A percentile compares a stretch with the other conserved stretches of the same genome.
These are phyloP conservation scores for Petrea volubilis DNA, from an alignment of 257 asterid genomes.

Conservation along the genomic window DNA sequence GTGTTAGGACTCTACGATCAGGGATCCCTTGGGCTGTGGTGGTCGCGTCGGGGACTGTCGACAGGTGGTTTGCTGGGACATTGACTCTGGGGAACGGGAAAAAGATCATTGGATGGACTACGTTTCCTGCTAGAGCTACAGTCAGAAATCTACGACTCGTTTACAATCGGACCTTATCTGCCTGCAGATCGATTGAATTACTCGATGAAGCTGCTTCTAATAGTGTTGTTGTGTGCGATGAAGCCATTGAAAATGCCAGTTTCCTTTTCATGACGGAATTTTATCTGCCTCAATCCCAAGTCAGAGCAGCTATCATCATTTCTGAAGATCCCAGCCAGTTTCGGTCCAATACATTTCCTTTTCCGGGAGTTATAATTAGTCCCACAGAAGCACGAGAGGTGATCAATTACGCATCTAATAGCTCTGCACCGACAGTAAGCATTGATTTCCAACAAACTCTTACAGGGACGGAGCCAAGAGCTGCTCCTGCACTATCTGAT, in stretches of 20 bases:
- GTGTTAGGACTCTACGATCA: not conserved
- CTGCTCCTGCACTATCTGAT: slow-evolving; percentile 35
- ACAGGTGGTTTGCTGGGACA: slow-evolving; percentile 38
- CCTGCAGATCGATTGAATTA: slow-evolving; percentile 27
- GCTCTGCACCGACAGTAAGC: slow-evolving; percentile 24
- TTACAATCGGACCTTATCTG: slow-evolving; percentile 15
- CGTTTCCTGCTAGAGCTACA: slow-evolving; percentile 27
- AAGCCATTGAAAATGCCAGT: not conserved
- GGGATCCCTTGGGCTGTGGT: slow-evolving; percentile 43
- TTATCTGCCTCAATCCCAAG: slow-evolving; percentile 11
- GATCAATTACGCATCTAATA: slow-evolving; percentile 14
- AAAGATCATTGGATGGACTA: slow-evolving; percentile 35
- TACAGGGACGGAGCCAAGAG: slow-evolving; percentile 30
- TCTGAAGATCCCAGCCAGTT: slow-evolving; percentile 14
- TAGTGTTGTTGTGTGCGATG: slow-evolving; percentile 25
- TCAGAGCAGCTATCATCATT: slow-evolving; percentile 27
- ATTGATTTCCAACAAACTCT: slow-evolving; percentile 39
- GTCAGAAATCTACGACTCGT: slow-evolving; percentile 5
- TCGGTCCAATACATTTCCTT: slow-evolving; percentile 11
- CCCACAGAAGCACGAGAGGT: slow-evolving; percentile 11
- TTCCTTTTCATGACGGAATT: not conserved
- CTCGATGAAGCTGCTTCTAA: not conserved
- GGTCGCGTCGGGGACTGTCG: slow-evolving; percentile 37
- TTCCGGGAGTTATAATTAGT: slow-evolving; percentile 37
- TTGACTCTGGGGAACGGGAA: slow-evolving; percentile 38